These are phyloP conservation scores for Aurinia saxatilis DNA, from an alignment of 345 rosid species.

Conservation along the genomic window DNA sequence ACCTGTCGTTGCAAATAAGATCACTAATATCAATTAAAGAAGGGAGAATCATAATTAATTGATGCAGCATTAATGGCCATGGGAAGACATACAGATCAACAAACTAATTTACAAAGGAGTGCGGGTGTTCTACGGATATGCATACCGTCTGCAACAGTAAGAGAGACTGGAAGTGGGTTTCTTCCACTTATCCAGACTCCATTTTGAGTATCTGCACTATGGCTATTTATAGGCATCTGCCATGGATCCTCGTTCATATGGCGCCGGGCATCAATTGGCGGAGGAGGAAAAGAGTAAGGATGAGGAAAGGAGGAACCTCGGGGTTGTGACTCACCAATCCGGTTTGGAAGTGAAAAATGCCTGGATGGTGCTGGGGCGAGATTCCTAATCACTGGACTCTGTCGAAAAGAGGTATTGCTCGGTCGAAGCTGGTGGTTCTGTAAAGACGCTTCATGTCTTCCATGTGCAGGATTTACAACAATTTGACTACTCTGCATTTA, in stretches of 20 bases:
- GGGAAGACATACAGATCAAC: constrained; percentile 4
- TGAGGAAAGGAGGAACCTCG: constrained; percentile 44
- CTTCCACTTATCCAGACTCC: constrained; percentile 68
- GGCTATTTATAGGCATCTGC: constrained; percentile 53
- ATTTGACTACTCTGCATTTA: constrained; percentile 50
- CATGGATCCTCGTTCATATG: constrained; percentile 60
- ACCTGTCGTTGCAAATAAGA: constrained; percentile 39
- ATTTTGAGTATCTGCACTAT: constrained; percentile 42
- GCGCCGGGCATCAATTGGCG: constrained; percentile 49
- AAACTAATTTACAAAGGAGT: constrained; percentile 2
- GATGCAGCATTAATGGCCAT: neutral
- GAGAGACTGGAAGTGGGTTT: constrained; percentile 46
- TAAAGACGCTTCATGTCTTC: constrained; percentile 50
- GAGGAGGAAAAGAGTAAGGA: constrained; percentile 50
- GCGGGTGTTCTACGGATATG: neutral
- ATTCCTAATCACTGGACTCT: constrained; percentile 45
- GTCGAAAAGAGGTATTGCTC: constrained; percentile 43
- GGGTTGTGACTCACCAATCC: constrained; percentile 49
- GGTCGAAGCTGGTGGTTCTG: constrained; percentile 52
- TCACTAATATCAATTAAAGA: constrained; percentile 7
- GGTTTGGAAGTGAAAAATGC: constrained; percentile 53
- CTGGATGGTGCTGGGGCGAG: constrained; percentile 45
- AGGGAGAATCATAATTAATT: neutral
- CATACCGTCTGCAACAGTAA: constrained; percentile 63
- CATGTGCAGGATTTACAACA: constrained; percentile 39